A percentile compares a stretch with the other conserved stretches of the same genome.
Evolutionary conservation across 179 eudicot species (phyloP).

Genomic region (Camellia oleifera): DNA sequence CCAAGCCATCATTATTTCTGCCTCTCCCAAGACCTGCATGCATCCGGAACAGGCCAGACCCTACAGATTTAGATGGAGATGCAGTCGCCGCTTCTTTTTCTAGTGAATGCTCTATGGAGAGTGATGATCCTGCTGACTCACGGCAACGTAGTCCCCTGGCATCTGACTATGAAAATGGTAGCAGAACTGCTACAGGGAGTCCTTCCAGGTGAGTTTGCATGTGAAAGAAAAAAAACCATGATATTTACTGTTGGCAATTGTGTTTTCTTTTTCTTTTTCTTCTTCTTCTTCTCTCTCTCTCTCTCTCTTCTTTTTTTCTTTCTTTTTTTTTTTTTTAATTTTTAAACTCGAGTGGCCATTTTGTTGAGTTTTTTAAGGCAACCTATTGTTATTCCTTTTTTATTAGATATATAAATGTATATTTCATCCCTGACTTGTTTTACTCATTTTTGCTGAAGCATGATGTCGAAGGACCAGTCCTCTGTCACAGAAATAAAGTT

Average conservation of each 20-base stretch:
- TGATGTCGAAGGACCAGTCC: constrained; percentile 43
- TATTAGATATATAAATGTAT: neutral
- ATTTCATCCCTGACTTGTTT: constrained; percentile 3
- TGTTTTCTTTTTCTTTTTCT: neutral
- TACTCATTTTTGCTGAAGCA: constrained; percentile 36
- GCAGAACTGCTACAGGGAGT: constrained; percentile 63
- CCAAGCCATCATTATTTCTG: constrained; percentile 57
- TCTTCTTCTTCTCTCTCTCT: too few relatives aligned
- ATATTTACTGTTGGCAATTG: neutral
- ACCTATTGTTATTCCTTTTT: neutral
- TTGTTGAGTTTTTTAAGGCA: neutral
- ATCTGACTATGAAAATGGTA: constrained; percentile 64
- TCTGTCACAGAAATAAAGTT: constrained; percentile 31
- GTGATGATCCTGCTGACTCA: constrained; percentile 78
- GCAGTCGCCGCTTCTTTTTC: constrained; percentile 62
- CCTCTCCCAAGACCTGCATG: constrained; percentile 79
- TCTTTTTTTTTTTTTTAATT: neutral
- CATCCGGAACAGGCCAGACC: constrained; percentile 64
- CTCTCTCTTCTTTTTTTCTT: too few relatives aligned
- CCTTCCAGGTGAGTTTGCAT: constrained; percentile 68
- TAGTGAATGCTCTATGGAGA: constrained; percentile 76
- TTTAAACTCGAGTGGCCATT: neutral
- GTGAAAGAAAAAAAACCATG: neutral
- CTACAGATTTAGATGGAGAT: constrained; percentile 67
- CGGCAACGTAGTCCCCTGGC: constrained; percentile 69